Conservation (phyloP, 148 eudicot species). For the Gaultheria prostrata region DNA sequence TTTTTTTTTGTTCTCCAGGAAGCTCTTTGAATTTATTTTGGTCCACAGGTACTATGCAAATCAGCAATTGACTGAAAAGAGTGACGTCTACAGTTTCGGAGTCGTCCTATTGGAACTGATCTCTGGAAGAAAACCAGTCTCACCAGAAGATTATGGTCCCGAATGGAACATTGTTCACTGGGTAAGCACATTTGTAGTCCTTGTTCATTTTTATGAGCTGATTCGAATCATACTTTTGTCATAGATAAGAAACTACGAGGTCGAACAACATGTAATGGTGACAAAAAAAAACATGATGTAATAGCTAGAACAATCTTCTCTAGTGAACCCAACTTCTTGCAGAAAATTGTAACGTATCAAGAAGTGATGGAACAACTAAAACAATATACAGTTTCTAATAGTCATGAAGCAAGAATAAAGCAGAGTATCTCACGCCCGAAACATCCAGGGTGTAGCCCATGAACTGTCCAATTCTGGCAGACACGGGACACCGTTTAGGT, state of each 20-base stretch:
- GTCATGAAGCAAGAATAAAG: slow-evolving; percentile 1
- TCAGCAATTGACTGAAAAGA: slow-evolving; percentile 85
- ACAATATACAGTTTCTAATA: neutral
- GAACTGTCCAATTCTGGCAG: neutral
- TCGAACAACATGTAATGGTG: neutral
- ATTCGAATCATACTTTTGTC: too few species aligned
- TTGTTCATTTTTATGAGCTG: neutral
- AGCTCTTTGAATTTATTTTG: slow-evolving; percentile 11
- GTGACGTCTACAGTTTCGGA: slow-evolving; percentile 92
- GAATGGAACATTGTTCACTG: slow-evolving; percentile 98
- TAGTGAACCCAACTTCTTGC: neutral
- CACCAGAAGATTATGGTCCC: slow-evolving; percentile 60
- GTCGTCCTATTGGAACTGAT: slow-evolving; percentile 87
- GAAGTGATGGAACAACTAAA: neutral
- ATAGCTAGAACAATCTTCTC: neutral
- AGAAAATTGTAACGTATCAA: neutral
- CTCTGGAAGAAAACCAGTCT: slow-evolving; percentile 89
- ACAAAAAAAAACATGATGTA: too few species aligned
- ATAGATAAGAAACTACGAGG: neutral
- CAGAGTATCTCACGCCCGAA: neutral
- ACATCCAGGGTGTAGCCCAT: neutral
- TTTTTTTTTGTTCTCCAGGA: neutral
- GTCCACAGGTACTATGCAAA: slow-evolving; percentile 72
- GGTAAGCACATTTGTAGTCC: slow-evolving; percentile 44
- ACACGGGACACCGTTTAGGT: neutral